Evolutionary conservation across 768 basidiomycete genomes (phyloP), one percentile per base, ranked within the genome.

Genomic region (Termitomyces sp.): DNA sequence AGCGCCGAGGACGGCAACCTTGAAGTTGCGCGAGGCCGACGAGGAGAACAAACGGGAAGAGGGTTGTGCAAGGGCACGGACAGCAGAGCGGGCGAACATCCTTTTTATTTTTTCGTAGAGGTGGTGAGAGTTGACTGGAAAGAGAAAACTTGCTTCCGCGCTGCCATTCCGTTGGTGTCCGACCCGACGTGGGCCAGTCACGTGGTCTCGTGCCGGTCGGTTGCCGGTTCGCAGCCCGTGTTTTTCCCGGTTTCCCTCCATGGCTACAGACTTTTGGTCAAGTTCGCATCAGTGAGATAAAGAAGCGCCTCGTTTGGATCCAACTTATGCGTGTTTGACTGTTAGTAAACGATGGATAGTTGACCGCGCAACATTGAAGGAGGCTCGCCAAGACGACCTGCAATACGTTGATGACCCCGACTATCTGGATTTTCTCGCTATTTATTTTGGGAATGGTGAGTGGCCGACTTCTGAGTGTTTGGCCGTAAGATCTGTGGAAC

Each of bases 1-100:
- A 62, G 97, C 97, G 68, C 96, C 96, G 73, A 97, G 91, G 61
- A 99, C 95, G 53, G 91, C 91, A 73, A 97, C 96, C 80, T 95
- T 95, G 65, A 87, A 88, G 63, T 81, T 82, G 68, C 86, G 83
- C 48, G 85, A 70, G 28, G 83, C 78, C 26, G 88, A 87, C 30
- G 91, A 86, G 50, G 90, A 92, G 79, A 94, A 93, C 56, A 82
- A 76, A 69, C 89, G 85, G 61, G 85, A 71, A 40, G 80, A 80
- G 50, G 79, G 74, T 56, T 77, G 68, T 56, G 81, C 70, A 67
- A 89, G 70, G 46, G 81, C 69, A 66, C 87, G 87, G 70, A 79
- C 70, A 67, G 84, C 83, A 57, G 83, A 72, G 67, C 84, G 89
- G 66, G 86, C 71, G 64, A 91, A 75, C 91, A 93, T 92, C 75